phyloP scores from a whole-genome alignment of 805 yeast species.

The Debaryomyces tyrocola region DNA sequence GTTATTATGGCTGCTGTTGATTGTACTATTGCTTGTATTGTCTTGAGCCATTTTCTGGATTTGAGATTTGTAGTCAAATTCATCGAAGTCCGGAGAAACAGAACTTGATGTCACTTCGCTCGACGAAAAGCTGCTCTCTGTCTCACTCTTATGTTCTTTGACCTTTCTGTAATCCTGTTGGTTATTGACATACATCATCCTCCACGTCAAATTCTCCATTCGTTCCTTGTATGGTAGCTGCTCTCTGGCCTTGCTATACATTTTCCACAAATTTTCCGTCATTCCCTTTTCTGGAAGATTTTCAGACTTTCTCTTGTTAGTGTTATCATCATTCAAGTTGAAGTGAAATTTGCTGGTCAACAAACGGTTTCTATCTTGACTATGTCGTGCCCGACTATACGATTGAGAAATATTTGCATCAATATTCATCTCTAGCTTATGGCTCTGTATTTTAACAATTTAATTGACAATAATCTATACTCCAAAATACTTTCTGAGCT shows the following conservation, averaged over 20 bases:
- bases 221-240: constrained; percentile 72
- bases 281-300: constrained; percentile 2
- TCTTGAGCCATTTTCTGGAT: constrained; percentile 55
- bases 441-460: too few relatives aligned
- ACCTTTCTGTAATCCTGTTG: constrained; percentile 1
- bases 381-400: too few relatives aligned
- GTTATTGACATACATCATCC: constrained; percentile 65
- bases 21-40: background rate
- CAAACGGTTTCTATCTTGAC: too few relatives aligned
- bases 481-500: too few relatives aligned
- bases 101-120: background rate
- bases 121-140: background rate
- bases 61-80: constrained; percentile 66
- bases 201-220: constrained; percentile 85
- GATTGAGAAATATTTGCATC: too few relatives aligned
- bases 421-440: too few relatives aligned
- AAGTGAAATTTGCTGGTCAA: background rate
- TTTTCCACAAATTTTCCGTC: constrained; percentile 59
- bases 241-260: constrained; percentile 76
- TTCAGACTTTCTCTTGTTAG: background rate
- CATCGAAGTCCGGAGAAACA: constrained; percentile 30
- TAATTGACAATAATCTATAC: too few relatives aligned
- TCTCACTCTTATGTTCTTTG: background rate
- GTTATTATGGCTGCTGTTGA: too few relatives aligned
- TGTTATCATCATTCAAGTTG: background rate